Evolutionary conservation across 352 stramenopile species (phyloP), one percentile per base, ranked within the genome.

Genomic region (Pythium aquatile): DNA sequence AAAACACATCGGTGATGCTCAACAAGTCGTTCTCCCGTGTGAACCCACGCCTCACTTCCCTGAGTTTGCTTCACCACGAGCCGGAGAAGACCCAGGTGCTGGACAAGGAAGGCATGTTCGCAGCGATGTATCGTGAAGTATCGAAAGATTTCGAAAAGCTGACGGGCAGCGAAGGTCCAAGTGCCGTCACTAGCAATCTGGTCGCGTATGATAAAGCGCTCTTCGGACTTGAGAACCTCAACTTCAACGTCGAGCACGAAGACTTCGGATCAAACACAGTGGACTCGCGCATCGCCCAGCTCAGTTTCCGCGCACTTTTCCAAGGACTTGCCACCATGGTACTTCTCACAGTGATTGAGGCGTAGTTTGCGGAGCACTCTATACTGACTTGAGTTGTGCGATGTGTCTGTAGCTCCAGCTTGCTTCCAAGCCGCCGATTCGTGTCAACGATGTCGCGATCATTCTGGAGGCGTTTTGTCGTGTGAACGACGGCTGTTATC

Each of bases 171-270:
- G 78, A 88, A 55, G 74, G 66, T 1, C 55, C 76, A 2, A 78
- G 58, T 44, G 72, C 75, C 24, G 71, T 71, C n/a, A 78, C 76
- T 3, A 66, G 54, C 17, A 58, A 49, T 51, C 24, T 58, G 24
- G 47, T 29, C 7, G 39, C 68, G 2, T 85, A 75, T 20, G 86
- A 91, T 47, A 83, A 78, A 56, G 65, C 89, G 29, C 71, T 85
- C 20, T 92, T 94, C 65, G 72, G 79, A 2, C 66, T 94, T 14
- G 83, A 94, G 20, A 90, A 79, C 49, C 75, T 92, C 61, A 89
- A 82, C 58, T 81, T 86, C 65, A 91, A 88, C 56, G 76, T 91
- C 30, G 71, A 87, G 54, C 72, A 75, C 11, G 69, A 77, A 35
- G 79, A 94, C 63, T 92, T 94, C 57, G 48, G 65, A 1, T 70